Evolutionary conservation across 352 stramenopile genomes (phyloP), one percentile per base, ranked within the genome.

Genomic region (Halophytophthora batemanensis): DNA sequence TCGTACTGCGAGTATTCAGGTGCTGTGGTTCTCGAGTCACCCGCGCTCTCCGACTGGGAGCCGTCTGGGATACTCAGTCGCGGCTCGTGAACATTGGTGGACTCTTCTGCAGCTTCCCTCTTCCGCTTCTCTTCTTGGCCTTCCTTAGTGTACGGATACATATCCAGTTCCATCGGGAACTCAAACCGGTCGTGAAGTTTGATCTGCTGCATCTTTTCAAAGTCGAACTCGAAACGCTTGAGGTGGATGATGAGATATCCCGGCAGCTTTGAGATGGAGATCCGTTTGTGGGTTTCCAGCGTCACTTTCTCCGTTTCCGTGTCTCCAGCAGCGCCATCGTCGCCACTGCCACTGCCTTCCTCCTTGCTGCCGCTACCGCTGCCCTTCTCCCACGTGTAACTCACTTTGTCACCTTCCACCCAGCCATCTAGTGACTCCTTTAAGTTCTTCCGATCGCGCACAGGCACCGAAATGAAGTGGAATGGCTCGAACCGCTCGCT

Each of bases 181-280:
- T 98, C 94, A 47, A 98, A 96, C 8, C 83, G 77, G 50, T 96
- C 86, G 55, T 98, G 96, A 1, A 98, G 80, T 51, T 98, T 98
- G 37, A 82, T 90, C 62, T 96, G 88, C 40, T 96, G 85, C 84
- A 98, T 96, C 12, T 83, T 93, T 49, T 97, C 90, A 34, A 97
- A 96, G 62, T 98, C 90, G 56, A 98, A 98, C 52, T 98, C 91
- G 40, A 98, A 98, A 0, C 93, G 82, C 69, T 98, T 98, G 11
- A 98, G 53, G 51, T 98, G 94, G 46, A 98, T 90, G 31, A 98
- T 90, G 22, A 98, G 64, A 45, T 94, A 82, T 19, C 86, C 70
- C 6, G 93, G 93, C 15, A 98, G 70, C 46, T 89, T 87, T 2
- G 81, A 76, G 54, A 97, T 96, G 0, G 79, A 96, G 42, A 95